Conservation (phyloP, 2,329 filamentous ascomycete species). For the Verticillium isaacii region DNA sequence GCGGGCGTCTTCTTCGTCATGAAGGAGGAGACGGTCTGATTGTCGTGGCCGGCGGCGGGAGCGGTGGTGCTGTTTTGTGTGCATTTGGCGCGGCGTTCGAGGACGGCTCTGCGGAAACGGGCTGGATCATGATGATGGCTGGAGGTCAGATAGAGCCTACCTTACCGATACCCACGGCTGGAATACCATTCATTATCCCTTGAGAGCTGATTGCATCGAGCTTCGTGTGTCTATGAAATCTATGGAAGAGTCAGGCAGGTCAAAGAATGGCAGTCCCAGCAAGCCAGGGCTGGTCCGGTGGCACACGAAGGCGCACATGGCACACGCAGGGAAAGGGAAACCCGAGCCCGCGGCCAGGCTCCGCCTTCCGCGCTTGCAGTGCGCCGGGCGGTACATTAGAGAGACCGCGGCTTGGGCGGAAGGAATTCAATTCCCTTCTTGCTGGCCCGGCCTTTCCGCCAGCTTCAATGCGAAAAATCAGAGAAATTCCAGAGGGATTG, state of each 20-base stretch:
- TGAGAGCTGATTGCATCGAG: no score
- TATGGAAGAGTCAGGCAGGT: no score
- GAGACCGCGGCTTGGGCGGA: neutral
- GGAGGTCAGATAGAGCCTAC: neutral
- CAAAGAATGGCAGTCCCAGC: no score
- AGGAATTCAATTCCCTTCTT: neutral
- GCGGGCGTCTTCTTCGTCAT: conserved; percentile 46
- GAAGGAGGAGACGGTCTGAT: conserved; percentile 18
- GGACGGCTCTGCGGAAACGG: neutral
- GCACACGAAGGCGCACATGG: neutral
- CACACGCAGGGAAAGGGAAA: neutral
- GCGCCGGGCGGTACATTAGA: neutral
- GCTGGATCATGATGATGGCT: neutral
- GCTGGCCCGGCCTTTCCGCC: neutral
- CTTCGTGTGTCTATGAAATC: no score
- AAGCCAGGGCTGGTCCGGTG: no score
- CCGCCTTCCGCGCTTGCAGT: neutral
- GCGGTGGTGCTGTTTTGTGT: no score
- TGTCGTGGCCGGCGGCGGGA: neutral
- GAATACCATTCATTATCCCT: neutral
- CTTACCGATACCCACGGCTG: neutral
- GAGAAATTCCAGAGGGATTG: neutral
- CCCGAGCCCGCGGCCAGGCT: neutral
- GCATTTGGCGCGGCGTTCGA: neutral
- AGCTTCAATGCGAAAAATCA: neutral